phyloP scores from a whole-genome alignment of 1,284 basidiomycete genomes.

The Heliocybe sulcata region DNA sequence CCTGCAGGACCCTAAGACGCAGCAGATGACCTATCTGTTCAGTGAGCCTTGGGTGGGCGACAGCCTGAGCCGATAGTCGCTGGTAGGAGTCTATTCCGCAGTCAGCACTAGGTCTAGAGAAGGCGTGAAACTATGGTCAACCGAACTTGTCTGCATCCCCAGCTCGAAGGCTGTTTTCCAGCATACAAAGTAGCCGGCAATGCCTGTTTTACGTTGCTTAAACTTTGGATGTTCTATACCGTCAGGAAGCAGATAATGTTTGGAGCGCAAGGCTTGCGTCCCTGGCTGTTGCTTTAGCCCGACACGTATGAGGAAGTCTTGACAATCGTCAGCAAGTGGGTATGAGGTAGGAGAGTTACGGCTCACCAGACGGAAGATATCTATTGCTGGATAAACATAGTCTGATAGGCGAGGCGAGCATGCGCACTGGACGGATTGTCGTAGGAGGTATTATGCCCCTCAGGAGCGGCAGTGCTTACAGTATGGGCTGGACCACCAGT shows the following conservation, averaged over 20 bases:
- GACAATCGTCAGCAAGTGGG: not conserved
- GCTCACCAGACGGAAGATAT: constrained; percentile 50
- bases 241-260: constrained; percentile 45
- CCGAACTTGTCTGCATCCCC: constrained; percentile 26
- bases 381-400: constrained; percentile 41
- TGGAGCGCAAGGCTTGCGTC: constrained; percentile 6
- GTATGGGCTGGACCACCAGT: constrained; percentile 69
- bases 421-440: constrained; percentile 45
- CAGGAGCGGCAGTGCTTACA: constrained; percentile 31
- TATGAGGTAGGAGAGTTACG: constrained; percentile 3
- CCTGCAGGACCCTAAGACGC: constrained; percentile 66
- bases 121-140: constrained; percentile 6
- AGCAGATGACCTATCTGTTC: constrained; percentile 57
- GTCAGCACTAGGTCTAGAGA: not conserved
- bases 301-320: constrained; percentile 66
- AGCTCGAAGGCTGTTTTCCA: constrained; percentile 38
- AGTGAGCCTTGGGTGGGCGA: constrained; percentile 32
- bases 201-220: constrained; percentile 34
- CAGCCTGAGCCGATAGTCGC: constrained; percentile 7
- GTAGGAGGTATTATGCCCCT: not conserved
- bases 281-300: constrained; percentile 36
- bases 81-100: not conserved
- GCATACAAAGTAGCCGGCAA: constrained; percentile 48
- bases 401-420: constrained; percentile 59
- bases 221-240: constrained; percentile 62